Evolutionary conservation across 2,329 filamentous ascomycete genomes (phyloP).

Genomic region (Pestalotiopsis sp.): DNA sequence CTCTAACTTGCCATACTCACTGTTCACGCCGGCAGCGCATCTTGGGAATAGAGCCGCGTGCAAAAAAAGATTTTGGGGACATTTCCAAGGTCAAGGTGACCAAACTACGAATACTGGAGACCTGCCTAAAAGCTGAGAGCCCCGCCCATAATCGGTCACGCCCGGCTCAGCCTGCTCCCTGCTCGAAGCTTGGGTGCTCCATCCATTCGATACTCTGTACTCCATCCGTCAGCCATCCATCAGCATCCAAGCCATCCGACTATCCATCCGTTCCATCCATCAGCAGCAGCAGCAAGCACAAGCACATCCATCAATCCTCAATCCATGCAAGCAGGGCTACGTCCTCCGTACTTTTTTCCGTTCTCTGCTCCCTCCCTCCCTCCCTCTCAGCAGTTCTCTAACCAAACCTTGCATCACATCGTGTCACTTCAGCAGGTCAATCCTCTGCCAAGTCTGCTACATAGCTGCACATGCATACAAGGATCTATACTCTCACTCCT

Average conservation of each 20-base stretch:
- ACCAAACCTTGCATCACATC: slow-evolving; percentile 24
- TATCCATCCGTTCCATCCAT: not conserved
- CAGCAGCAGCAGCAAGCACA: not conserved
- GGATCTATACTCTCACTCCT: slow-evolving; percentile 9
- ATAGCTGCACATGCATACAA: slow-evolving; percentile 6
- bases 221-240: not conserved
- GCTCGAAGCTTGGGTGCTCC: not conserved
- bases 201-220: too few relatives aligned
- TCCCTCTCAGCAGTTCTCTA: slow-evolving; percentile 6
- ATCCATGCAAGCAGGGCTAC: not conserved
- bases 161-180: slow-evolving; percentile 2
- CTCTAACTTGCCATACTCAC: not conserved
- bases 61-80: too few relatives aligned
- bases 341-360: too few relatives aligned
- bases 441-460: slow-evolving; percentile 22
- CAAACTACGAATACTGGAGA: not conserved
- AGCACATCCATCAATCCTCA: not conserved
- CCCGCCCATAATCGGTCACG: slow-evolving; percentile 2
- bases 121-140: not conserved
- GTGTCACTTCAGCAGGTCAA: slow-evolving; percentile 34
- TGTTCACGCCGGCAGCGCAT: not conserved
- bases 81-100: not conserved
- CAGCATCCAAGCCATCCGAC: not conserved
- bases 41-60: too few relatives aligned
- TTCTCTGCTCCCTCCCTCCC: not conserved